A percentile compares a stretch with the other conserved stretches of the same genome.
Evolutionary conservation across 768 basidiomycete species (phyloP).

Genomic region (Russula sp.): DNA sequence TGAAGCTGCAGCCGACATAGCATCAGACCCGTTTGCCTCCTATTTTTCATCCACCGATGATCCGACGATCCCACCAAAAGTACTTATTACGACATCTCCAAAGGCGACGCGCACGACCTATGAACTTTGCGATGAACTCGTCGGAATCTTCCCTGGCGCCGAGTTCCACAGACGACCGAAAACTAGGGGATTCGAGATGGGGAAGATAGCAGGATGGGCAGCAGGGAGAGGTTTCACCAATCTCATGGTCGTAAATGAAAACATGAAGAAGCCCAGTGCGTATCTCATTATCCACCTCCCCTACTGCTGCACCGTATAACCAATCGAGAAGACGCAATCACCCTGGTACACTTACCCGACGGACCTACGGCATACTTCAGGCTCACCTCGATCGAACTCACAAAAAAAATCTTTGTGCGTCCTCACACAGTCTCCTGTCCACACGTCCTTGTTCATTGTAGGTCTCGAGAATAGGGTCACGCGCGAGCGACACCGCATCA

Average conservation of each 20-base stretch:
- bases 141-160: constrained; percentile 84
- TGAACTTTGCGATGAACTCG: constrained; percentile 87
- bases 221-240: constrained; percentile 83
- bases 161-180: constrained; percentile 83
- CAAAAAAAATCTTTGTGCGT: constrained; percentile 78
- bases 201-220: constrained; percentile 89
- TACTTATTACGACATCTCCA: constrained; percentile 85
- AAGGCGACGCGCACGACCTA: constrained; percentile 86
- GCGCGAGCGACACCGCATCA: constrained; percentile 88
- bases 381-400: constrained; percentile 78
- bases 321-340: constrained; percentile 69
- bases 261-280: constrained; percentile 82
- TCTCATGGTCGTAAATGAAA: constrained; percentile 89
- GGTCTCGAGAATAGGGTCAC: constrained; percentile 54
- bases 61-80: constrained; percentile 70
- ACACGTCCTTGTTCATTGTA: background rate
- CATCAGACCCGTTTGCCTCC: constrained; percentile 67
- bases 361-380: constrained; percentile 97
- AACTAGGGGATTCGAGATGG: constrained; percentile 86
- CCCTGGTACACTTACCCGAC: constrained; percentile 79
- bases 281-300: background rate
- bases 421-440: background rate
- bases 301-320: constrained; percentile 12
- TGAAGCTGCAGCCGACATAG: constrained; percentile 61
- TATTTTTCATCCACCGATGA: constrained; percentile 66